Conservation (phyloP, 352 stramenopile genomes). For the Halophytophthora polymorphica region DNA sequence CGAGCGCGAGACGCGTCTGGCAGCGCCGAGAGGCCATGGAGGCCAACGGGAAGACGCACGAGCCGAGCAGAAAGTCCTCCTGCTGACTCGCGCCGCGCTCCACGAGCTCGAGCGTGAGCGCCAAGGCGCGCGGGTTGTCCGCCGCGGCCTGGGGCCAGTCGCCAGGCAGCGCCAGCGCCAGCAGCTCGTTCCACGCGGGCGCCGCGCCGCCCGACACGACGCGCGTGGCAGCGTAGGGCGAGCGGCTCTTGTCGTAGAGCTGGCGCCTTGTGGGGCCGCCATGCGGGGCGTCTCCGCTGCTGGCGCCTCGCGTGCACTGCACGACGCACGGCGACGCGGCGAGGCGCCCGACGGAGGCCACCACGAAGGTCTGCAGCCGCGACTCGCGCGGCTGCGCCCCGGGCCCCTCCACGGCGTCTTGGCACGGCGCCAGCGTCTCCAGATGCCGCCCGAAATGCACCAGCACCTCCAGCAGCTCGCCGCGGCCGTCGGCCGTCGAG, state of each 20-base stretch:
- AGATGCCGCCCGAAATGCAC: constrained; percentile 51
- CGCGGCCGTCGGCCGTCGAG: constrained; percentile 35
- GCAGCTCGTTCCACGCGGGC: constrained; percentile 66
- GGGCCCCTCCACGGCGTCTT: constrained; percentile 1
- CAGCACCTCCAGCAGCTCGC: constrained; percentile 42
- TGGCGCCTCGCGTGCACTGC: constrained; percentile 10
- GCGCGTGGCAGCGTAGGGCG: constrained; percentile 64
- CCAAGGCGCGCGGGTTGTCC: background rate
- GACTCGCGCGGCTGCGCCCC: background rate
- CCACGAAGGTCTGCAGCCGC: constrained; percentile 31
- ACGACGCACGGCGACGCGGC: constrained; percentile 10
- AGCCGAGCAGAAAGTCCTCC: constrained; percentile 53
- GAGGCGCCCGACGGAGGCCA: constrained; percentile 25
- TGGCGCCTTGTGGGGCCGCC: constrained; percentile 5
- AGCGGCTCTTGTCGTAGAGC: constrained; percentile 47
- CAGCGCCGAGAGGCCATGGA: constrained; percentile 14
- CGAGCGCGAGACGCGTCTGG: constrained; percentile 27
- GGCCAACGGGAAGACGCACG: constrained; percentile 25
- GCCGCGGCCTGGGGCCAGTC: constrained; percentile 24
- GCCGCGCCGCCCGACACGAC: constrained; percentile 37
- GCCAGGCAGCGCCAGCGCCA: constrained; percentile 50
- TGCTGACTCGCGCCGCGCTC: constrained; percentile 55
- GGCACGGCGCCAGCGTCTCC: constrained; percentile 10
- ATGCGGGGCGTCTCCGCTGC: background rate
- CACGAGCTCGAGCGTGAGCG: constrained; percentile 59